Conservation (phyloP, 1,284 basidiomycete genomes). For the Ganoderma sinense region DNA sequence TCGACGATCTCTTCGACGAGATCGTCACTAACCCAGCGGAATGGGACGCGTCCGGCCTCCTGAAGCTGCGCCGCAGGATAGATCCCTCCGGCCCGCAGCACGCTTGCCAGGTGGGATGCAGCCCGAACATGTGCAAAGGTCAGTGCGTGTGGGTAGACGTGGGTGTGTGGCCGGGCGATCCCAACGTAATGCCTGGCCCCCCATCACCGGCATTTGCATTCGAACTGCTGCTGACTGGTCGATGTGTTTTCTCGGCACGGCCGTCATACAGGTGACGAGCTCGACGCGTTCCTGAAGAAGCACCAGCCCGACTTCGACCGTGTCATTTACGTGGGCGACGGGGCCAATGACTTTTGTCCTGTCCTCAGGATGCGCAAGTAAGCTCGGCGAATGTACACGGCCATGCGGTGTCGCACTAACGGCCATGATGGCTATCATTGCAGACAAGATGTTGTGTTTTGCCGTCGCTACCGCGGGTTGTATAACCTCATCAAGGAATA, state of each 20-base stretch:
- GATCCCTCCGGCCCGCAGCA: constrained; percentile 85
- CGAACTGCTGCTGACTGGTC: background rate
- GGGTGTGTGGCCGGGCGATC: background rate
- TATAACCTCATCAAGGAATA: constrained; percentile 82
- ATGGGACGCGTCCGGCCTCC: constrained; percentile 78
- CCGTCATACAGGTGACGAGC: constrained; percentile 77
- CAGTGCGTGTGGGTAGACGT: background rate
- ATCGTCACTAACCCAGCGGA: constrained; percentile 94
- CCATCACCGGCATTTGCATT: background rate
- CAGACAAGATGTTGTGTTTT: constrained; percentile 82
- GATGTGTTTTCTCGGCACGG: background rate
- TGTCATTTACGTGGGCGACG: constrained; percentile 94
- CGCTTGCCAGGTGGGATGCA: constrained; percentile 88
- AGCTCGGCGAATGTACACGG: constrained; percentile 31
- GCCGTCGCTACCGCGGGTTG: constrained; percentile 79
- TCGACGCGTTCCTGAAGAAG: constrained; percentile 81
- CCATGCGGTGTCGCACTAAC: background rate
- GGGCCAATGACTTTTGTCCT: constrained; percentile 96
- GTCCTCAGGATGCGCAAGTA: constrained; percentile 82
- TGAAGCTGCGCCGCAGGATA: constrained; percentile 82
- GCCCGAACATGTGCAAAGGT: constrained; percentile 99
- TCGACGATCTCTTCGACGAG: constrained; percentile 80
- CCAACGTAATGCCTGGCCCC: background rate
- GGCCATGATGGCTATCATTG: constrained; percentile 8
- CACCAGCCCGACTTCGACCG: constrained; percentile 79